Evolutionary conservation across 208 protist species (phyloP).

Genomic region (Giardia duodenalis): DNA sequence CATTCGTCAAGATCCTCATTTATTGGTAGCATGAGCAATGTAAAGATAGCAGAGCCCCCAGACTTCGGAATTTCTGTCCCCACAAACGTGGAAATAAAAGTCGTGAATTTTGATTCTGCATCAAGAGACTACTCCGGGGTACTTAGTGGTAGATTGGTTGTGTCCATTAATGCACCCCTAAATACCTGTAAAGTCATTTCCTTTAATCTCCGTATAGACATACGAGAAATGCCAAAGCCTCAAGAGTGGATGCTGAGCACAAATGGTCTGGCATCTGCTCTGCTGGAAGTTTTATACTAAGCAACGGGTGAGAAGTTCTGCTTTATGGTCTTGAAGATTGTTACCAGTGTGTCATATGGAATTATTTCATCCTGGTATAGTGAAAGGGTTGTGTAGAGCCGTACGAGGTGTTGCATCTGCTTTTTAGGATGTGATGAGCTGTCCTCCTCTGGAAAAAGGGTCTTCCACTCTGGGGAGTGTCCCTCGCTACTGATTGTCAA

Average conservation of each 20-base stretch:
- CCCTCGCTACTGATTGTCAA: too few relatives aligned
- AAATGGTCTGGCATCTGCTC: not conserved
- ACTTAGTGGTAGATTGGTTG: not conserved
- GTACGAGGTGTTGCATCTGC: too few relatives aligned
- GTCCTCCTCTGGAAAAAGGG: too few relatives aligned
- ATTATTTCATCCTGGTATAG: too few relatives aligned
- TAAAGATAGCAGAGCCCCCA: not conserved
- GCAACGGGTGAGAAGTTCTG: too few relatives aligned
- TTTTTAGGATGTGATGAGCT: too few relatives aligned
- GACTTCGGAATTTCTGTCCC: not conserved
- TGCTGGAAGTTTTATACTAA: not conserved
- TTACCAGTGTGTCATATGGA: too few relatives aligned
- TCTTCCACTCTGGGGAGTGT: too few relatives aligned
- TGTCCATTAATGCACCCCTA: not conserved
- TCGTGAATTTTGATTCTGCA: not conserved
- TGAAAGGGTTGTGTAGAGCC: too few relatives aligned
- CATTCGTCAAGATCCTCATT: not conserved
- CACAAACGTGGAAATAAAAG: not conserved
- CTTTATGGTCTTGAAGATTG: too few relatives aligned
- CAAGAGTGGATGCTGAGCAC: not conserved
- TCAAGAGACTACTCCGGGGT: not conserved
- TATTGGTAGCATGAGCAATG: not conserved
- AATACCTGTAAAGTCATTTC: not conserved
- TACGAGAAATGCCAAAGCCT: not conserved
- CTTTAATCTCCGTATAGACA: not conserved